Evolutionary conservation across 306 rosid species (phyloP).

Genomic region (Delonix regia): DNA sequence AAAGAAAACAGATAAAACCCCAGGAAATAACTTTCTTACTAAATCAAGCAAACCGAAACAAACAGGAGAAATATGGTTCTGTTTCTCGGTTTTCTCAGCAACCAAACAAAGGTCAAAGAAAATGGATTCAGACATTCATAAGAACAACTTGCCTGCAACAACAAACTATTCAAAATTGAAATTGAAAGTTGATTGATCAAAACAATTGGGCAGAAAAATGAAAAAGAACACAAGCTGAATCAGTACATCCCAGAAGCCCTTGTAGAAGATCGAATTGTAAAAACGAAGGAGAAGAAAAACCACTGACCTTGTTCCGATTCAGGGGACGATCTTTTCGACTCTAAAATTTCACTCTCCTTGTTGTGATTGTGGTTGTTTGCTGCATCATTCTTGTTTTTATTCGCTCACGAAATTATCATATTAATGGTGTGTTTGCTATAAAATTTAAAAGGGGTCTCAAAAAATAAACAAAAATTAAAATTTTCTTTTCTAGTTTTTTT

Average conservation of each 20-base stretch:
- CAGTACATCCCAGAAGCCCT: not conserved
- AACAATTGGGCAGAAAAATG: not conserved
- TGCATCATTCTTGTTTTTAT: conserved; percentile 20
- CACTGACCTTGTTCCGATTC: conserved; percentile 55
- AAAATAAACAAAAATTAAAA: not conserved
- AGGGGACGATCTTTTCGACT: conserved; percentile 35
- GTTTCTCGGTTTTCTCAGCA: conserved; percentile 49
- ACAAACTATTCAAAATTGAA: conserved; percentile 24
- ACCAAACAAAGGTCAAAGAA: conserved; percentile 43
- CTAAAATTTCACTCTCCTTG: conserved; percentile 28
- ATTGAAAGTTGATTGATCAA: not conserved
- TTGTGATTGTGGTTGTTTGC: conserved; percentile 34
- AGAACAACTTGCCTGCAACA: conserved; percentile 36
- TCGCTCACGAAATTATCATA: conserved; percentile 12
- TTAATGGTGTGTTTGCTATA: not conserved
- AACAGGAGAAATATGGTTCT: not conserved
- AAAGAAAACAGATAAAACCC: conserved; percentile 26
- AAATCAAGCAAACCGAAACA: not conserved
- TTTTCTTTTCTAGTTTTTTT: not conserved
- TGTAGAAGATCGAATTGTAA: conserved; percentile 21
- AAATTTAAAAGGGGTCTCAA: not conserved
- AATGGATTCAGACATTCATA: conserved; percentile 35
- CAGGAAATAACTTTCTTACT: not conserved
- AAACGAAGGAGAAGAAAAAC: conserved; percentile 28
- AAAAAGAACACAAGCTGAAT: conserved; percentile 9